Percentiles rank a stretch among this genome's conserved stretches.
Conservation (phyloP, 2,329 filamentous ascomycete species). For the Periconia macrospinosa region DNA sequence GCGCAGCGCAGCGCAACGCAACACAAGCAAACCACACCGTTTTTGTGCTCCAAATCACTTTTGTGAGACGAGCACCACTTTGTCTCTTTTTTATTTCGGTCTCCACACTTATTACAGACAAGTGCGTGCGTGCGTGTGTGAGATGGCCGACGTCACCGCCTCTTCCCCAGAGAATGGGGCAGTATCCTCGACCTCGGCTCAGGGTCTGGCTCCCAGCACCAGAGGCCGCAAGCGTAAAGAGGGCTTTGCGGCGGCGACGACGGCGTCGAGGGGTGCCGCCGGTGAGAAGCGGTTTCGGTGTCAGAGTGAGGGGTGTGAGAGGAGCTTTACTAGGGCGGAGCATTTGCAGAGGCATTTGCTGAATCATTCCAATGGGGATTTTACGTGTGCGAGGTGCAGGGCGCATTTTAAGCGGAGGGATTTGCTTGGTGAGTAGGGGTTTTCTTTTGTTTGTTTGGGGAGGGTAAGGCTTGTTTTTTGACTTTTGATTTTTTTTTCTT, state of each 20-base stretch:
- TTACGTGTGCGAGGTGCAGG: slow-evolving; percentile 61
- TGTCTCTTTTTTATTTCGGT: too few relatives aligned
- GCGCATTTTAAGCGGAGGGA: slow-evolving; percentile 65
- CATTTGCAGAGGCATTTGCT: slow-evolving; percentile 94
- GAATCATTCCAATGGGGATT: slow-evolving; percentile 68
- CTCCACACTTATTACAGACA: too few relatives aligned
- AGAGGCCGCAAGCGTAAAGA: slow-evolving; percentile 64
- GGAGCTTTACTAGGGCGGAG: slow-evolving; percentile 92
- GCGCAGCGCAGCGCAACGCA: too few relatives aligned
- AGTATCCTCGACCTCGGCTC: background rate
- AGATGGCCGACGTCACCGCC: background rate
- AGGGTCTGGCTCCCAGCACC: background rate
- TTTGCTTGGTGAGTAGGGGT: slow-evolving; percentile 53
- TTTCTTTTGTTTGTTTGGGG: background rate
- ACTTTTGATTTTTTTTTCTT: too few relatives aligned
- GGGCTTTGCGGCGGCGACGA: slow-evolving; percentile 48
- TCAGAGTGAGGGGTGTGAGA: slow-evolving; percentile 80
- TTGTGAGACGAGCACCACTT: too few relatives aligned
- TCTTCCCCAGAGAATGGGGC: slow-evolving; percentile 5
- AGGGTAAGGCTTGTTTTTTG: too few relatives aligned
- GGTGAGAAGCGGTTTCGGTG: slow-evolving; percentile 65
- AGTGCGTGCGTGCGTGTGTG: too few relatives aligned
- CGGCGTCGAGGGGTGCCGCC: slow-evolving; percentile 8
- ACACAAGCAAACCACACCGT: too few relatives aligned
- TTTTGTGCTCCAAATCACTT: too few relatives aligned